These are phyloP conservation scores for Leucocoprinus leucothites DNA, from an alignment of 768 basidiomycete genomes.

Conservation along the genomic window DNA sequence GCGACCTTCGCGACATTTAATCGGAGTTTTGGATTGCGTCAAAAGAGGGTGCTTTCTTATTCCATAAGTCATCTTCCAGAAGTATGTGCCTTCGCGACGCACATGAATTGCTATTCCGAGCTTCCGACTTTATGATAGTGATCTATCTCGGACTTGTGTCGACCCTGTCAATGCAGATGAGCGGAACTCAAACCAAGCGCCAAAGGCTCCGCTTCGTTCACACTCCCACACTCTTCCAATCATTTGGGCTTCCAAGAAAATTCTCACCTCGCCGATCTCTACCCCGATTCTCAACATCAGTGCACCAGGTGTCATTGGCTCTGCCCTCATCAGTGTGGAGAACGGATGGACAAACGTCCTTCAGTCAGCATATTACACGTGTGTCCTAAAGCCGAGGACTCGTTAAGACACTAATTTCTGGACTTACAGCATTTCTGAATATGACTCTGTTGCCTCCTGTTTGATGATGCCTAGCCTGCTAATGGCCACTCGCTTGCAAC, in stretches of 20 bases:
- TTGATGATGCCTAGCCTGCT: neutral
- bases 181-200: neutral
- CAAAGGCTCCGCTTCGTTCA: neutral
- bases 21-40: too few species aligned
- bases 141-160: neutral
- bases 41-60: too few species aligned
- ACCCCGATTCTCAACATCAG: neutral
- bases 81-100: too few species aligned
- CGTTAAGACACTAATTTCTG: neutral
- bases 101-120: too few species aligned
- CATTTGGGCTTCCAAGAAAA: neutral
- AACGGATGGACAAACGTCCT: neutral
- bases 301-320: neutral
- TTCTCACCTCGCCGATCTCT: neutral
- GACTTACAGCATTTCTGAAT: neutral
- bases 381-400: slow-evolving; percentile 7
- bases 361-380: neutral
- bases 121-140: neutral
- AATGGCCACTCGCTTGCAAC: neutral
- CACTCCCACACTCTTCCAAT: neutral
- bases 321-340: neutral
- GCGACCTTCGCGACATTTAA: too few species aligned
- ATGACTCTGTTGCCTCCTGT: slow-evolving; percentile 3
- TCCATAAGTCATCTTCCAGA: too few species aligned
- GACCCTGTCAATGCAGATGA: neutral